A percentile compares a stretch with the other conserved stretches of the same genome.
Conservation (phyloP, 495 filamentous ascomycete genomes). For the Jackrogersella multiformis region DNA sequence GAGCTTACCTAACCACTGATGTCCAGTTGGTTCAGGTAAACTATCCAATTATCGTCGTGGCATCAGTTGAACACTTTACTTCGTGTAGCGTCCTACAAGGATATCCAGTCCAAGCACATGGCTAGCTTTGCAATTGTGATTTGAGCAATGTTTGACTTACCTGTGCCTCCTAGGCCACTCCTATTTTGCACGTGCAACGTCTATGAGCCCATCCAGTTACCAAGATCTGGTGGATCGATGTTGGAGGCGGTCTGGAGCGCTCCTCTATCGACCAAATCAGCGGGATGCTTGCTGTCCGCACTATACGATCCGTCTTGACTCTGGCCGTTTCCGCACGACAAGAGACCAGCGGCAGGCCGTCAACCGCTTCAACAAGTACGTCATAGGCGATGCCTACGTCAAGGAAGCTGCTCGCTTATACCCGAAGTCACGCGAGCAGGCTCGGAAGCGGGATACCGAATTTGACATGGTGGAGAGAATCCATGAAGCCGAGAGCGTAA, state of each 20-base stretch:
- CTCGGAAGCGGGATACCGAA: slow-evolving; percentile 72
- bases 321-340: slow-evolving; percentile 71
- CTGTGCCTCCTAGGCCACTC: slow-evolving; percentile 71
- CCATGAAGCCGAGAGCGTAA: slow-evolving; percentile 70
- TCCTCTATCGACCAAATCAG: slow-evolving; percentile 93
- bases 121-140: slow-evolving; percentile 41
- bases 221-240: slow-evolving; percentile 84
- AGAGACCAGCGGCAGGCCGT: slow-evolving; percentile 87
- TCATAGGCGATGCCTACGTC: slow-evolving; percentile 81
- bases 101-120: slow-evolving; percentile 31
- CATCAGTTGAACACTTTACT: slow-evolving; percentile 16
- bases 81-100: slow-evolving; percentile 36
- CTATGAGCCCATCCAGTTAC: slow-evolving; percentile 77
- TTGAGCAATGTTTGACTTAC: slow-evolving; percentile 43
- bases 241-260: slow-evolving; percentile 84
- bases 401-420: slow-evolving; percentile 75
- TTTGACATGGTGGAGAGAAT: slow-evolving; percentile 79
- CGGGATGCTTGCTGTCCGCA: slow-evolving; percentile 90
- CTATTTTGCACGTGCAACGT: slow-evolving; percentile 78
- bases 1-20: slow-evolving; percentile 35
- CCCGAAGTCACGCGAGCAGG: slow-evolving; percentile 84
- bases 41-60: slow-evolving; percentile 15
- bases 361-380: slow-evolving; percentile 88
- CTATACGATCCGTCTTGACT: slow-evolving; percentile 89
- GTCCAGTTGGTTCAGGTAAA: slow-evolving; percentile 25